These are phyloP conservation scores for Fusarium devonianum DNA, from an alignment of 2,329 filamentous ascomycete genomes.

Conservation along the genomic window DNA sequence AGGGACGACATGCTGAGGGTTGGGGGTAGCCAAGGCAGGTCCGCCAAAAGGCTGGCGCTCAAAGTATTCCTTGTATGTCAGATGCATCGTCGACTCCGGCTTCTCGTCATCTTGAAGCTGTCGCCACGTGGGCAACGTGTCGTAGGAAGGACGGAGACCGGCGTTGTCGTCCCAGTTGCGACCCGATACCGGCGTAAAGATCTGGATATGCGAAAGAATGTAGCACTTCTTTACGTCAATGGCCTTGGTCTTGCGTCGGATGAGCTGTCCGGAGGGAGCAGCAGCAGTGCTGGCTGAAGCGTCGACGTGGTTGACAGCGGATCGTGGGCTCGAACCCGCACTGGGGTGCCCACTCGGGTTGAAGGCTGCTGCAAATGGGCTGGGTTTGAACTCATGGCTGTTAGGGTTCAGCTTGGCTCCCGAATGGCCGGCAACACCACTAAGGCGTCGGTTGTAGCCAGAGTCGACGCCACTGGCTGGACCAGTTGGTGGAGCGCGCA, in stretches of 20 bases:
- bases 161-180: conserved; percentile 77
- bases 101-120: conserved; percentile 76
- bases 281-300: conserved; percentile 31
- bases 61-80: conserved; percentile 81
- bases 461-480: conserved; percentile 67
- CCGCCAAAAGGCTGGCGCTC: conserved; percentile 68
- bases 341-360: conserved; percentile 74
- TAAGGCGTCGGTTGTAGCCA: conserved; percentile 61
- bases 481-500: conserved; percentile 76
- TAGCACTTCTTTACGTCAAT: conserved; percentile 74
- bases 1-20: conserved; percentile 71
- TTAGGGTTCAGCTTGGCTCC: conserved; percentile 69
- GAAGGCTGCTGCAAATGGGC: conserved; percentile 80
- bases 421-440: conserved; percentile 59
- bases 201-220: conserved; percentile 62
- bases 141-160: conserved; percentile 83
- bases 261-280: conserved; percentile 53
- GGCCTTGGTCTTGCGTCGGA: conserved; percentile 75
- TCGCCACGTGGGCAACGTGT: conserved; percentile 86
- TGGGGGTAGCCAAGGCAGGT: conserved; percentile 70
- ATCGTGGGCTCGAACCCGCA: conserved; percentile 74
- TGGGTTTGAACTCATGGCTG: conserved; percentile 84
- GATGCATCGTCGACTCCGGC: conserved; percentile 65
- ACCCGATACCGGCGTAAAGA: conserved; percentile 58
- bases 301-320: conserved; percentile 61